Conservation (phyloP, 2,329 filamentous ascomycete genomes). For the Salinomyces thailandicus region DNA sequence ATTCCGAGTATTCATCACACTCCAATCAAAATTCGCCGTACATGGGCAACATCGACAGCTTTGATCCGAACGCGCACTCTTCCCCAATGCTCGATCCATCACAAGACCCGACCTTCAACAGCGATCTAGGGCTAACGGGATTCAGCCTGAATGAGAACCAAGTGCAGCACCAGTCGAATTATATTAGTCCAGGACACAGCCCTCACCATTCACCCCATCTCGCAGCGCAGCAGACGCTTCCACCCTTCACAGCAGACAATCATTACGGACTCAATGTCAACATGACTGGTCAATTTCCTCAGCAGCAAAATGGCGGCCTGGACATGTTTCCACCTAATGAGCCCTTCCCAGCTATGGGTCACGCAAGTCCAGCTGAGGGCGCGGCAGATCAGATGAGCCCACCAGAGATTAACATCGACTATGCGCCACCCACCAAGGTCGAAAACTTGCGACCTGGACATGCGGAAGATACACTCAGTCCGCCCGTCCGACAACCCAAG, state of each 20-base stretch:
- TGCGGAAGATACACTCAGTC: constrained; percentile 70
- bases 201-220: constrained; percentile 59
- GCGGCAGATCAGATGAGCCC: constrained; percentile 69
- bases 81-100: constrained; percentile 70
- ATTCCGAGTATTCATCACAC: constrained; percentile 66
- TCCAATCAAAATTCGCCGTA: constrained; percentile 79
- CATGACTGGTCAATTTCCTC: constrained; percentile 38
- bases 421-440: constrained; percentile 59
- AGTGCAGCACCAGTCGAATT: constrained; percentile 26
- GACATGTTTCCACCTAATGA: constrained; percentile 45
- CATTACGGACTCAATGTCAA: constrained; percentile 38
- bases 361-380: constrained; percentile 45
- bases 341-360: constrained; percentile 38
- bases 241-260: constrained; percentile 35
- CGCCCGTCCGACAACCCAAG: constrained; percentile 51
- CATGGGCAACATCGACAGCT: constrained; percentile 64
- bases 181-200: constrained; percentile 43
- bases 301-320: constrained; percentile 35
- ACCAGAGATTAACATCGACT: constrained; percentile 91
- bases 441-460: constrained; percentile 37
- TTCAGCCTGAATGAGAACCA: constrained; percentile 69
- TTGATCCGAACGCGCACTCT: constrained; percentile 62
- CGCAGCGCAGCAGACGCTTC: constrained; percentile 36
- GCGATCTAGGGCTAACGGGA: constrained; percentile 63
- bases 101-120: constrained; percentile 66